These are phyloP conservation scores for Candida dajiaensis DNA, from an alignment of 805 yeast species.

Conservation along the genomic window DNA sequence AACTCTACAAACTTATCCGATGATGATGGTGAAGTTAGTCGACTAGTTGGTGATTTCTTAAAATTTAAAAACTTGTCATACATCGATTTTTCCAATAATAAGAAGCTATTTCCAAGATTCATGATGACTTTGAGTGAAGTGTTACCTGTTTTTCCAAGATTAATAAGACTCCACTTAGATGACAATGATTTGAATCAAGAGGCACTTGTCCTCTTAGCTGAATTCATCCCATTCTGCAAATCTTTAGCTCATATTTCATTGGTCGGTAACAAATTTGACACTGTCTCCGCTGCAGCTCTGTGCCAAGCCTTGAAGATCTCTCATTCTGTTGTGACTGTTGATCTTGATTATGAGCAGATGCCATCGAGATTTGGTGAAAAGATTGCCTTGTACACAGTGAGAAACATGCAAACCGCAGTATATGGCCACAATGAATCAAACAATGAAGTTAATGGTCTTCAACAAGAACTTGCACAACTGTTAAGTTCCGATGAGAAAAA, in stretches of 20 bases:
- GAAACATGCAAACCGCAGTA: constrained; percentile 65
- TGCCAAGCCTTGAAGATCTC: constrained; percentile 62
- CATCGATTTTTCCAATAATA: constrained; percentile 75
- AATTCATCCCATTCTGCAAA: constrained; percentile 64
- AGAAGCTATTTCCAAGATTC: constrained; percentile 57
- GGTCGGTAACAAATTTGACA: constrained; percentile 58
- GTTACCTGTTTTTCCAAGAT: constrained; percentile 61
- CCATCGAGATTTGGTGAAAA: constrained; percentile 56
- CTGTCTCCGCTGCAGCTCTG: constrained; percentile 57
- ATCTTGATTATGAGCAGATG: constrained; percentile 53
- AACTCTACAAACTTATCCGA: constrained; percentile 55
- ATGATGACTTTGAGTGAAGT: constrained; percentile 47
- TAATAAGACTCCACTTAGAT: constrained; percentile 68
- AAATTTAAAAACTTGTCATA: constrained; percentile 56
- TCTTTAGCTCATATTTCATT: constrained; percentile 62
- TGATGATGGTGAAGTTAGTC: constrained; percentile 25
- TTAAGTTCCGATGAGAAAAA: constrained; percentile 34
- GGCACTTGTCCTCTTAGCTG: constrained; percentile 58
- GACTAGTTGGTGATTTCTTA: constrained; percentile 42
- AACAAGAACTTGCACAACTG: constrained; percentile 35
- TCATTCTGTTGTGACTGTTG: constrained; percentile 56
- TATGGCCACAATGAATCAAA: constrained; percentile 14
- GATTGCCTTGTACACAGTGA: constrained; percentile 72
- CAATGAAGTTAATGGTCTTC: constrained; percentile 52
- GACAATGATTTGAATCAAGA: constrained; percentile 52